phyloP scores from a whole-genome alignment of 2,329 filamentous ascomycete genomes.

The Cladosporium sp. region DNA sequence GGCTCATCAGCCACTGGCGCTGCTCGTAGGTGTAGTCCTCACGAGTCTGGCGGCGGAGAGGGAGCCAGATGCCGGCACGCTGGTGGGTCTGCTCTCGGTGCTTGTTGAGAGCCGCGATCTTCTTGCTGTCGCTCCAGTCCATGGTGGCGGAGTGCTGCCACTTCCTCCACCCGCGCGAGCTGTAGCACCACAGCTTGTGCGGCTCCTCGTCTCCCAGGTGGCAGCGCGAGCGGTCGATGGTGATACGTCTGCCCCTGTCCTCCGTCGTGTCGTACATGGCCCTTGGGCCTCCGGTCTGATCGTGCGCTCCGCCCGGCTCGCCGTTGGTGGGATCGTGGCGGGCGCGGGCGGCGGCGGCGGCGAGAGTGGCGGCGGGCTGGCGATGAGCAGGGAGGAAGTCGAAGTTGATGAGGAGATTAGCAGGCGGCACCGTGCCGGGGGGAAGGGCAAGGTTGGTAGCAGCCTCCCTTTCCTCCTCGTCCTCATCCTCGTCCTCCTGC shows the following conservation, averaged over 20 bases:
- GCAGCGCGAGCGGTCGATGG: constrained; percentile 9
- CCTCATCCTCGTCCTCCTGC: too few species aligned
- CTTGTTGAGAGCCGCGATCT: constrained; percentile 7
- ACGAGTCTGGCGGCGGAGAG: not conserved
- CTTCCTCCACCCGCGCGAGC: constrained; percentile 1
- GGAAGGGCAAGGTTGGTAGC: too few species aligned
- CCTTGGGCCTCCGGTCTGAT: not conserved
- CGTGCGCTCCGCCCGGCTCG: not conserved
- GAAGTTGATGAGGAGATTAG: too few species aligned
- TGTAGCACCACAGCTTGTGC: constrained; percentile 3
- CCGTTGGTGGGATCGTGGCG: constrained; percentile 7
- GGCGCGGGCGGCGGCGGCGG: too few species aligned
- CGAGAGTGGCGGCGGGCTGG: too few species aligned
- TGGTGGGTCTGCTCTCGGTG: constrained; percentile 8
- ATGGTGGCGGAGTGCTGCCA: not conserved
- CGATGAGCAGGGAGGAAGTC: too few species aligned
- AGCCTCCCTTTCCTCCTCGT: too few species aligned
- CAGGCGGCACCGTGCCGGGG: too few species aligned
- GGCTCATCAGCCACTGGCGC: not conserved
- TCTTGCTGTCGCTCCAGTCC: constrained; percentile 1
- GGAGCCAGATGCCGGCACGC: not conserved
- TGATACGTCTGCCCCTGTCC: not conserved
- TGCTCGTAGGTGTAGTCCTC: constrained; percentile 2
- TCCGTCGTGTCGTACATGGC: not conserved
- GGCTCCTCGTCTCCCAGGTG: not conserved